A percentile compares a stretch with the other conserved stretches of the same genome.
Evolutionary conservation across 495 filamentous ascomycete genomes (phyloP).

Genomic region (Usnea hakonensis): DNA sequence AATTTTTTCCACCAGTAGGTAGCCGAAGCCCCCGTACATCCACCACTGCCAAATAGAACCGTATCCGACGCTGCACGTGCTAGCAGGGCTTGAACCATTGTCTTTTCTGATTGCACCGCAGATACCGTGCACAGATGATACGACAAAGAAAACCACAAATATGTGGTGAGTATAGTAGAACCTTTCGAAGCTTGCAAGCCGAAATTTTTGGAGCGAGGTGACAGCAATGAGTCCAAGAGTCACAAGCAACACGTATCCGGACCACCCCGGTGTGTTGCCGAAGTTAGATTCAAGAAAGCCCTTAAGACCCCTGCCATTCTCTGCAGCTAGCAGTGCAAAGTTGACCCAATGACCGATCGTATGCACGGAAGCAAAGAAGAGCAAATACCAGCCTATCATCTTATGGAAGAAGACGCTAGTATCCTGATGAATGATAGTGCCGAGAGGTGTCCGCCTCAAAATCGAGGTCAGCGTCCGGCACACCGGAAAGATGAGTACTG

Average conservation of each 20-base stretch:
- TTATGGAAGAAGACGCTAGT: conserved; percentile 80
- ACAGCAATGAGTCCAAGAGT: conserved; percentile 58
- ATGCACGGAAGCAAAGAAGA: conserved; percentile 75
- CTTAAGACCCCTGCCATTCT: conserved; percentile 62
- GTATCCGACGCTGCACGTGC: conserved; percentile 29
- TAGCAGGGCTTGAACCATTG: conserved; percentile 59
- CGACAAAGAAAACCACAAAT: conserved; percentile 71
- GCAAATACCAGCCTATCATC: conserved; percentile 70
- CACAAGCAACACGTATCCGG: conserved; percentile 69
- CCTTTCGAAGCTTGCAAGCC: conserved; percentile 64
- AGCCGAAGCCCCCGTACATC: conserved; percentile 67
- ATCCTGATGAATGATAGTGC: conserved; percentile 72
- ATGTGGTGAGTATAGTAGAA: conserved; percentile 78
- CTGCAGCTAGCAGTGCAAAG: conserved; percentile 62
- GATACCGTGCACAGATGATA: conserved; percentile 72
- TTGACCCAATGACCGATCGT: conserved; percentile 78
- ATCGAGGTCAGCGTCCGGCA: conserved; percentile 73
- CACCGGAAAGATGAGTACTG: conserved; percentile 67
- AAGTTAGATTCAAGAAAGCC: conserved; percentile 65
- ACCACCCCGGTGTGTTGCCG: conserved; percentile 68
- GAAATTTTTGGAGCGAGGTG: conserved; percentile 61
- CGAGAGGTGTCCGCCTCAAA: conserved; percentile 63
- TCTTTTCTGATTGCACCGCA: conserved; percentile 79
- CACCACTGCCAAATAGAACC: conserved; percentile 78
- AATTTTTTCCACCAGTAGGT: conserved; percentile 61